These are phyloP conservation scores for Tuber brumale DNA, from an alignment of 495 filamentous ascomycete species.

Conservation along the genomic window DNA sequence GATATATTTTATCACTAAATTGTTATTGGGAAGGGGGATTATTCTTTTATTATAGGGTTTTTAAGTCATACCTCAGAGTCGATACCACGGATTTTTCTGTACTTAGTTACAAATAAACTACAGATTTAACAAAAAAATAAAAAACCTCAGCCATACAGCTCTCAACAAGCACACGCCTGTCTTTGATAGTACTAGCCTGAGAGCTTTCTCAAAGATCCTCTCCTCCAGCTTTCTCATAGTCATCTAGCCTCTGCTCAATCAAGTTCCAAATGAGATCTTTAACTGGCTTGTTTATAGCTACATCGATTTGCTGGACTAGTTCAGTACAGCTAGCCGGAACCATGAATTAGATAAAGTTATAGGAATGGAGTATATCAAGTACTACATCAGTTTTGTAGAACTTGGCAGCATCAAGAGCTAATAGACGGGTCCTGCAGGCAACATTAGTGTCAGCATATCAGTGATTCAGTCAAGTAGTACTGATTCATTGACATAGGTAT, in stretches of 20 bases:
- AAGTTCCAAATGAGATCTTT: constrained; percentile 6
- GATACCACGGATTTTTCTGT: too few species aligned
- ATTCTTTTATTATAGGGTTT: too few species aligned
- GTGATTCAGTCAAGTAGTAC: constrained; percentile 6
- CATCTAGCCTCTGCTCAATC: constrained; percentile 9
- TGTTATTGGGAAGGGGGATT: too few species aligned
- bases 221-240: not conserved
- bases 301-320: constrained; percentile 5
- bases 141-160: constrained; percentile 10
- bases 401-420: constrained; percentile 4
- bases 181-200: not conserved
- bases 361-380: not conserved
- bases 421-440: not conserved
- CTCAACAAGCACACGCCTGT: constrained; percentile 1
- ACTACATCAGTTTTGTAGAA: constrained; percentile 13
- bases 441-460: not conserved
- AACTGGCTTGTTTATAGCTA: constrained; percentile 12
- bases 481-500: not conserved
- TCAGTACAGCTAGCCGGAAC: not conserved
- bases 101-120: too few species aligned
- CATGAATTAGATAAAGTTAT: constrained; percentile 9
- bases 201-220: constrained; percentile 5
- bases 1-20: too few species aligned
- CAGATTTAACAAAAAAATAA: too few species aligned
- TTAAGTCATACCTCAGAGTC: too few species aligned